Conservation (phyloP, 805 yeast genomes). For the Danielia reshetovae region DNA sequence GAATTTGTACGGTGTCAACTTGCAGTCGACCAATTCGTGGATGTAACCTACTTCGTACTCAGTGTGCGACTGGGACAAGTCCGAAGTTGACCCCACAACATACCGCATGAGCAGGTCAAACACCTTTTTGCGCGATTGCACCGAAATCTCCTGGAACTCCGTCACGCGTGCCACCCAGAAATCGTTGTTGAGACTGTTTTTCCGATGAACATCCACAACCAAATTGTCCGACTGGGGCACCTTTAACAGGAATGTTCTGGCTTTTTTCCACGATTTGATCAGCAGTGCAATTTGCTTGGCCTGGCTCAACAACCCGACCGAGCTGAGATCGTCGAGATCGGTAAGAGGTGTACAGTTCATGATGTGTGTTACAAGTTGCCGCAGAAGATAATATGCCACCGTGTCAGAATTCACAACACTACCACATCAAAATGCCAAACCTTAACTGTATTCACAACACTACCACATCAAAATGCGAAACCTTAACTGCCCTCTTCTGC, state of each 20-base stretch:
- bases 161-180: slow-evolving; percentile 18
- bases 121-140: slow-evolving; percentile 5
- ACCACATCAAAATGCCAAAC: too few species aligned
- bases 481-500: too few species aligned
- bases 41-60: slow-evolving; percentile 35
- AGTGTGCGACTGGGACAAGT: slow-evolving; percentile 26
- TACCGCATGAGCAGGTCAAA: slow-evolving; percentile 11
- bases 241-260: slow-evolving; percentile 9
- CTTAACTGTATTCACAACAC: too few species aligned
- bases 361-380: background rate
- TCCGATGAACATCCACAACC: slow-evolving; percentile 7
- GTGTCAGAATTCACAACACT: too few species aligned
- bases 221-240: slow-evolving; percentile 14
- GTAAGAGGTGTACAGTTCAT: slow-evolving; percentile 14
- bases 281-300: slow-evolving; percentile 9
- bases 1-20: slow-evolving; percentile 16
- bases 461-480: too few species aligned
- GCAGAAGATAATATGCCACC: background rate
- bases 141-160: slow-evolving; percentile 11
- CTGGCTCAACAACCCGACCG: slow-evolving; percentile 7
- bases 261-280: slow-evolving; percentile 11
- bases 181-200: slow-evolving; percentile 11
- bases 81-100: slow-evolving; percentile 12
- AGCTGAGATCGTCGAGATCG: slow-evolving; percentile 9
- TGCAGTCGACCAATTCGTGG: slow-evolving; percentile 27